These are phyloP conservation scores for Camellia oleifera DNA, from an alignment of 179 eudicot species.

Conservation along the genomic window DNA sequence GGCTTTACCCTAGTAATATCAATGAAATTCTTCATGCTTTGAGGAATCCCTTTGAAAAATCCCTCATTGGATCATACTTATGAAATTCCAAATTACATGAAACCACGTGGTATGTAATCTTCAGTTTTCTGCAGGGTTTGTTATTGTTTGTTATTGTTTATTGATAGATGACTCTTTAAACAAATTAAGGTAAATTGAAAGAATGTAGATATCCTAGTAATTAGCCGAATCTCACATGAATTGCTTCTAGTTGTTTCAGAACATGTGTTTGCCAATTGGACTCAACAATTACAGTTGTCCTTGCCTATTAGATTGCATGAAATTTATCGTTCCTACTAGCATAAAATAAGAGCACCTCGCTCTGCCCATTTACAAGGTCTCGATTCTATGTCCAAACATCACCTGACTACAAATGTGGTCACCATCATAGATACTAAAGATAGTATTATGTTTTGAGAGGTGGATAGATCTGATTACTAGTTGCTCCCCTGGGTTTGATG, in stretches of 20 bases:
- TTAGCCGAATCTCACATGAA: neutral
- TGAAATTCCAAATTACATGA: neutral
- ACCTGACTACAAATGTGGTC: too few species aligned
- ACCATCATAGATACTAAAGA: too few species aligned
- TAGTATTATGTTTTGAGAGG: too few species aligned
- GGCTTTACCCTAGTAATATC: neutral
- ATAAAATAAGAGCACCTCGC: too few species aligned
- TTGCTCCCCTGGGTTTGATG: too few species aligned
- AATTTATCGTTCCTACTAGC: too few species aligned
- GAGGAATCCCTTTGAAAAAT: neutral
- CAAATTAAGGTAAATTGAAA: neutral
- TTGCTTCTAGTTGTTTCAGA: neutral
- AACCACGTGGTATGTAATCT: neutral
- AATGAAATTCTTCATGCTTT: neutral
- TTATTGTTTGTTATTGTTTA: neutral
- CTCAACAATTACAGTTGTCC: too few species aligned
- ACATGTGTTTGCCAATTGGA: too few species aligned
- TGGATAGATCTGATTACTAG: too few species aligned
- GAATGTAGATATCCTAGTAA: neutral
- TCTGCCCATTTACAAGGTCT: too few species aligned
- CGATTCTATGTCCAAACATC: too few species aligned
- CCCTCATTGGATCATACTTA: neutral
- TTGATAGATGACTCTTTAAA: neutral
- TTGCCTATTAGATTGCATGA: too few species aligned
- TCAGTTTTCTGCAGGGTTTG: neutral